Conservation (phyloP, 1,284 basidiomycete genomes). For the Chalciporus piperatoides region DNA sequence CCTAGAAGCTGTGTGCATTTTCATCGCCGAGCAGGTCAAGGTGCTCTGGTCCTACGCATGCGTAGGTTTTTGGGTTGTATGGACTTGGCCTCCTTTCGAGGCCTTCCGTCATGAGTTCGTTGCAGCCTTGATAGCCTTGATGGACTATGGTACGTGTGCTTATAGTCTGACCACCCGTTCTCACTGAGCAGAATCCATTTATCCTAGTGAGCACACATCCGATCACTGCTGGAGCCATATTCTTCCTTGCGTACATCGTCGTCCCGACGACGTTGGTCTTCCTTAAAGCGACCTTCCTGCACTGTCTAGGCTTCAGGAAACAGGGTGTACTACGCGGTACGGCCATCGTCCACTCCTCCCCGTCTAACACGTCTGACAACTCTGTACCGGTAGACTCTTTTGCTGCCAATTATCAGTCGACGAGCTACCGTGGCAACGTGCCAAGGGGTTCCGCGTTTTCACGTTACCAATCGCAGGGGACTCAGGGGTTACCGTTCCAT, state of each 20-base stretch:
- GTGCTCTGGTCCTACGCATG: slow-evolving; percentile 15
- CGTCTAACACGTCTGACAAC: background rate
- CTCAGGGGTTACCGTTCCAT: slow-evolving; percentile 9
- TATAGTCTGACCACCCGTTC: background rate
- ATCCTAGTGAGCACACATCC: slow-evolving; percentile 17
- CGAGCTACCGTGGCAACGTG: slow-evolving; percentile 19
- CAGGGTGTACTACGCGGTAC: slow-evolving; percentile 15
- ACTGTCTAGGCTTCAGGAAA: background rate
- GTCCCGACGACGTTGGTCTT: slow-evolving; percentile 1
- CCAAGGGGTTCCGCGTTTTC: slow-evolving; percentile 10
- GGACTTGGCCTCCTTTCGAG: slow-evolving; percentile 28
- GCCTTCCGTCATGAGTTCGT: slow-evolving; percentile 21
- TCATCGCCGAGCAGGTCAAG: slow-evolving; percentile 9
- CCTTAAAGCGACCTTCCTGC: background rate
- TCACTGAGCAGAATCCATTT: background rate
- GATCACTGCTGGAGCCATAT: slow-evolving; percentile 7
- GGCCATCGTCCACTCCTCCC: background rate
- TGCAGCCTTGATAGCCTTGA: slow-evolving; percentile 11
- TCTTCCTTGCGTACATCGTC: slow-evolving; percentile 15
- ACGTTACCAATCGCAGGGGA: slow-evolving; percentile 11
- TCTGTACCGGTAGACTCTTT: slow-evolving; percentile 8
- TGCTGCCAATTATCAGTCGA: slow-evolving; percentile 23
- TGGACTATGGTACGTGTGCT: slow-evolving; percentile 19
- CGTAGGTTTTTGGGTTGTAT: slow-evolving; percentile 11
- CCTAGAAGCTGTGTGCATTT: slow-evolving; percentile 16